Evolutionary conservation across 1,284 basidiomycete species (phyloP).

Genomic region (Fistulinella cinereoalba): DNA sequence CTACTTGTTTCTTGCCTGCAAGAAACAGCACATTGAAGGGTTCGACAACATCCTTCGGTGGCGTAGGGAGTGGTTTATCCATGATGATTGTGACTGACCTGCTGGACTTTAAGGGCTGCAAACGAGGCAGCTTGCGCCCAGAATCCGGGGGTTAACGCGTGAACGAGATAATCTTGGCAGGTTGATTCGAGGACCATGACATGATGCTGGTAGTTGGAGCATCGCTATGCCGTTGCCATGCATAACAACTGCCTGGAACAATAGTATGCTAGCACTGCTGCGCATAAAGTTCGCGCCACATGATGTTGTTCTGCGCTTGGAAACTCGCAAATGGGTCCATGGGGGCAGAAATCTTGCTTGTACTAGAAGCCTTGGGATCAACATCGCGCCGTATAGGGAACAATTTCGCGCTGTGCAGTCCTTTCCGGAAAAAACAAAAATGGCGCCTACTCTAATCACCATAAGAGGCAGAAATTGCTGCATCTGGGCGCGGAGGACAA

Average conservation of each 20-base stretch:
- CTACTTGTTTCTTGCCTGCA: slow-evolving; percentile 14
- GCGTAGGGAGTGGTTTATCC: slow-evolving; percentile 18
- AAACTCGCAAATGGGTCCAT: too few relatives aligned
- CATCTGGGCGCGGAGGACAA: too few relatives aligned
- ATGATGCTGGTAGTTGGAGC: background rate
- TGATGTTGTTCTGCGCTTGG: too few relatives aligned
- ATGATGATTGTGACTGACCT: slow-evolving; percentile 19
- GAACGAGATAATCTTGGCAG: slow-evolving; percentile 13
- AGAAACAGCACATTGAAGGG: slow-evolving; percentile 40
- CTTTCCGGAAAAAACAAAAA: too few relatives aligned
- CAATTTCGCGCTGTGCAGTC: too few relatives aligned
- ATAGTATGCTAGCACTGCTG: background rate
- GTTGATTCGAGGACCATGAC: slow-evolving; percentile 19
- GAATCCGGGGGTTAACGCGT: slow-evolving; percentile 1
- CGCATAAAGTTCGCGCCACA: slow-evolving; percentile 1
- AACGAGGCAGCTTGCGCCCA: slow-evolving; percentile 13
- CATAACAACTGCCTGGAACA: too few relatives aligned
- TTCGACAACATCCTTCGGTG: slow-evolving; percentile 35
- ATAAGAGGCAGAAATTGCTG: too few relatives aligned
- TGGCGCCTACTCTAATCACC: too few relatives aligned
- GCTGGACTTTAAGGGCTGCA: slow-evolving; percentile 10
- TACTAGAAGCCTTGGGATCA: too few relatives aligned
- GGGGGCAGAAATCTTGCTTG: too few relatives aligned
- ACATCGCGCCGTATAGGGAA: too few relatives aligned
- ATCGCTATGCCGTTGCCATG: slow-evolving; percentile 12